A percentile compares a stretch with the other conserved stretches of the same genome.
phyloP scores from a whole-genome alignment of 257 asterid species.

The Plectranthus barbatus region DNA sequence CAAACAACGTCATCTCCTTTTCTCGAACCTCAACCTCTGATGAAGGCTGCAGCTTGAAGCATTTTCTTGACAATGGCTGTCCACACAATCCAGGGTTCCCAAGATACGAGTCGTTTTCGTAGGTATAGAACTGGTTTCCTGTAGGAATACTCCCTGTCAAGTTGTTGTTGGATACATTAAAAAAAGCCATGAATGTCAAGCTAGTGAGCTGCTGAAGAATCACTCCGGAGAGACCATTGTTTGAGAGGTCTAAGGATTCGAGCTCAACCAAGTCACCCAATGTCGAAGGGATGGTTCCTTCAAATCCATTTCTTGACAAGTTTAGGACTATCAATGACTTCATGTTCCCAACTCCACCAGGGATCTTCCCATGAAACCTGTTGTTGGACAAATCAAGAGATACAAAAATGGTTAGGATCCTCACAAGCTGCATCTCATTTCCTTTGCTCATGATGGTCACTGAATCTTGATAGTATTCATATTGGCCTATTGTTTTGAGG shows the following conservation, averaged over 20 bases:
- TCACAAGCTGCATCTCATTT: conserved; percentile 15
- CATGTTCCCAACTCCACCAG: conserved; percentile 11
- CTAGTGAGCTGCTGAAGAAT: conserved; percentile 18
- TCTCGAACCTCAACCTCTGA: background rate
- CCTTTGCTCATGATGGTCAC: conserved; percentile 24
- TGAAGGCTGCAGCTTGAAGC: background rate
- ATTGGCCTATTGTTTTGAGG: conserved; percentile 15
- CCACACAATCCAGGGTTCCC: conserved; percentile 19
- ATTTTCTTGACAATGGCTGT: conserved; percentile 15
- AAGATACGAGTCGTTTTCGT: conserved; percentile 8
- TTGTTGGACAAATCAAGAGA: conserved; percentile 25
- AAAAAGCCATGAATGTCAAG: conserved; percentile 11
- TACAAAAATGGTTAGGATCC: conserved; percentile 20
- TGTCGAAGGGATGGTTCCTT: conserved; percentile 11
- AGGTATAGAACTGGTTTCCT: conserved; percentile 20
- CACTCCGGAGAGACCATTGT: conserved; percentile 8
- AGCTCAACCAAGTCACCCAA: conserved; percentile 16
- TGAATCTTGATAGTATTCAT: conserved; percentile 24
- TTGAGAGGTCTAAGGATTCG: conserved; percentile 19
- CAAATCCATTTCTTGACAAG: conserved; percentile 16
- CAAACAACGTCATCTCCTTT: conserved; percentile 10
- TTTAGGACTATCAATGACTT: conserved; percentile 19
- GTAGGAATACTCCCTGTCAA: conserved; percentile 12
- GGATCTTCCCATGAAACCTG: conserved; percentile 20
- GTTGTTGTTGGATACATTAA: conserved; percentile 16